Evolutionary conservation across 108 stramenopile genomes (phyloP).

Genomic region (Schizochytrium sp.): DNA sequence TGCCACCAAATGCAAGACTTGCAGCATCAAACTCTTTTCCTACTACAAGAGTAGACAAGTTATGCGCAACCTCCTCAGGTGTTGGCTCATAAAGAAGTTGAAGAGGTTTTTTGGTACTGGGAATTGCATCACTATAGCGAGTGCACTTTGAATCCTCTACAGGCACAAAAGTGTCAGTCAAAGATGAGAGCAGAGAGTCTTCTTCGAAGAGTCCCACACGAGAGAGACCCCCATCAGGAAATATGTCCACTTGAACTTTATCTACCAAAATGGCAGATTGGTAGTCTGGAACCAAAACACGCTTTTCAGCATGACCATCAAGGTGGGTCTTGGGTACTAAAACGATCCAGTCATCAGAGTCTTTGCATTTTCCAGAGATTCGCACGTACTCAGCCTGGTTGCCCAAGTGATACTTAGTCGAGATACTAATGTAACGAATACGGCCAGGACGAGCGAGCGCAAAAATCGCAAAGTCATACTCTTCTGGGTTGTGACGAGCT

Average conservation of each 20-base stretch:
- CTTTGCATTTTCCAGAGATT: background rate
- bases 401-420: slow-evolving; percentile 44
- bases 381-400: slow-evolving; percentile 47
- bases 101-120: slow-evolving; percentile 41
- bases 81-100: slow-evolving; percentile 52
- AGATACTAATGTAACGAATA: slow-evolving; percentile 11
- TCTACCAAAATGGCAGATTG: background rate
- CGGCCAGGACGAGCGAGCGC: background rate
- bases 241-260: slow-evolving; percentile 8
- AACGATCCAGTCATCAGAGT: background rate
- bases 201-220: slow-evolving; percentile 37
- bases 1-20: slow-evolving; percentile 54
- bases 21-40: slow-evolving; percentile 40
- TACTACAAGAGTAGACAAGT: background rate
- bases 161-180: background rate
- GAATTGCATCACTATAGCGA: slow-evolving; percentile 22
- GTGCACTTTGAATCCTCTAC: background rate
- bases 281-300: background rate
- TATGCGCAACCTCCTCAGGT: slow-evolving; percentile 1
- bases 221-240: slow-evolving; percentile 21
- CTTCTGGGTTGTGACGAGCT: slow-evolving; percentile 10
- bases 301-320: slow-evolving; percentile 33
- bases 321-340: slow-evolving; percentile 21
- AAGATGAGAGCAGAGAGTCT: background rate
- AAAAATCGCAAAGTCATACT: slow-evolving; percentile 21